phyloP scores from a whole-genome alignment of 1,284 basidiomycete species.

The Somion occarium region DNA sequence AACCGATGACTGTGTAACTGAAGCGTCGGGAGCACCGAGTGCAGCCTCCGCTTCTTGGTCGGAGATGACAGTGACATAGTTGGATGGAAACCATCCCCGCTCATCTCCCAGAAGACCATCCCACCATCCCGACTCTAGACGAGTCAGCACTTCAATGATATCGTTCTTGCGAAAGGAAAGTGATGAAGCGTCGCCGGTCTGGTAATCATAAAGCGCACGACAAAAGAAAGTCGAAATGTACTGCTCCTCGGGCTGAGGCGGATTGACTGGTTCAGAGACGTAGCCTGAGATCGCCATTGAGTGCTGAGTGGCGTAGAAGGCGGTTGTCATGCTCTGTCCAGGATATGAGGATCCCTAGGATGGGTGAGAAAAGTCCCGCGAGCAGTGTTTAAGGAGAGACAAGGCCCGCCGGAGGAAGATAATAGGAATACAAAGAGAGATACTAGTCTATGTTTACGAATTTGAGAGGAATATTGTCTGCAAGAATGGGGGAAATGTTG shows the following conservation, averaged over 20 bases:
- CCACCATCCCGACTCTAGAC: slow-evolving; percentile 97
- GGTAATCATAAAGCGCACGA: slow-evolving; percentile 89
- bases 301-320: neutral
- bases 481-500: neutral
- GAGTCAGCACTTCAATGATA: slow-evolving; percentile 91
- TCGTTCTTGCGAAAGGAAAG: slow-evolving; percentile 86
- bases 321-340: slow-evolving; percentile 2
- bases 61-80: slow-evolving; percentile 82
- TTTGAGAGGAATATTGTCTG: neutral
- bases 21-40: slow-evolving; percentile 40
- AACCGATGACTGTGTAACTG: slow-evolving; percentile 9
- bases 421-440: neutral
- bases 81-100: slow-evolving; percentile 97
- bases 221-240: slow-evolving; percentile 78
- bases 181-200: slow-evolving; percentile 82
- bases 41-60: slow-evolving; percentile 76
- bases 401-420: neutral
- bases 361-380: neutral
- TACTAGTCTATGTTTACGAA: neutral
- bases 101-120: slow-evolving; percentile 88
- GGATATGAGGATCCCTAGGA: slow-evolving; percentile 2
- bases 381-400: neutral
- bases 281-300: neutral
- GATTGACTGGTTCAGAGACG: slow-evolving; percentile 9
- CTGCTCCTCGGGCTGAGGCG: slow-evolving; percentile 42